phyloP scores from a whole-genome alignment of 2,329 filamentous ascomycete genomes.

The Ophiocordyceps australis region DNA sequence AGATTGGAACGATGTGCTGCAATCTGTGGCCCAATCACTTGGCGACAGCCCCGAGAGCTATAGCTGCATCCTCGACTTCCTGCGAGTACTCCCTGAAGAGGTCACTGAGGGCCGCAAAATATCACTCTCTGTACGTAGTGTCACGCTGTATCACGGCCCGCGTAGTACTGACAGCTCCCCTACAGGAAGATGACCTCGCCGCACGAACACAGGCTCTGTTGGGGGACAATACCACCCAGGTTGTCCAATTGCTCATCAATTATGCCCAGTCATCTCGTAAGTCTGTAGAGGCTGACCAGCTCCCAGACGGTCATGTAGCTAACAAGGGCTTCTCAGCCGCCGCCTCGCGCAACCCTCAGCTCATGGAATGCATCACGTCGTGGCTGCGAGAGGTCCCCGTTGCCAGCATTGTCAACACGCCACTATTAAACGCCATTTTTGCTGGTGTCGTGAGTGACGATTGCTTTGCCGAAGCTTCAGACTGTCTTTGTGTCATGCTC shows the following conservation, averaged over 20 bases:
- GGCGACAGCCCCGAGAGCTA: constrained; percentile 61
- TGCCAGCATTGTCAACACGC: constrained; percentile 65
- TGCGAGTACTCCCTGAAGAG: constrained; percentile 94
- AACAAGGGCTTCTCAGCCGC: constrained; percentile 43
- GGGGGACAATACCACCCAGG: constrained; percentile 76
- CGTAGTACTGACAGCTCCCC: constrained; percentile 11
- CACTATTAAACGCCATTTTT: constrained; percentile 66
- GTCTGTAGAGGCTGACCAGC: too few species aligned
- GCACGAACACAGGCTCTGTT: constrained; percentile 76
- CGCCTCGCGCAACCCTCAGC: constrained; percentile 70
- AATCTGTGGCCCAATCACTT: constrained; percentile 61
- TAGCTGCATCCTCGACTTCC: constrained; percentile 83
- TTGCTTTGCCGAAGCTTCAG: constrained; percentile 74
- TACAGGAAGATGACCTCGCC: constrained; percentile 86
- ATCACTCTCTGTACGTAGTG: constrained; percentile 90
- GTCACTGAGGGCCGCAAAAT: constrained; percentile 99
- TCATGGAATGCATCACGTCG: constrained; percentile 90
- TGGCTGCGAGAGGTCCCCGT: constrained; percentile 91
- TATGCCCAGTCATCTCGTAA: constrained; percentile 85
- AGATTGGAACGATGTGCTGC: constrained; percentile 84
- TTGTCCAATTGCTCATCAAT: constrained; percentile 71
- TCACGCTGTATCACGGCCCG: constrained; percentile 26
- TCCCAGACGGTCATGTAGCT: not conserved
- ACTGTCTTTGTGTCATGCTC: constrained; percentile 84
- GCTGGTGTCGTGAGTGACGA: constrained; percentile 56